A percentile compares a stretch with the other conserved stretches of the same genome.
These are phyloP conservation scores for Pythium volutum DNA, from an alignment of 352 stramenopile species.

Conservation along the genomic window DNA sequence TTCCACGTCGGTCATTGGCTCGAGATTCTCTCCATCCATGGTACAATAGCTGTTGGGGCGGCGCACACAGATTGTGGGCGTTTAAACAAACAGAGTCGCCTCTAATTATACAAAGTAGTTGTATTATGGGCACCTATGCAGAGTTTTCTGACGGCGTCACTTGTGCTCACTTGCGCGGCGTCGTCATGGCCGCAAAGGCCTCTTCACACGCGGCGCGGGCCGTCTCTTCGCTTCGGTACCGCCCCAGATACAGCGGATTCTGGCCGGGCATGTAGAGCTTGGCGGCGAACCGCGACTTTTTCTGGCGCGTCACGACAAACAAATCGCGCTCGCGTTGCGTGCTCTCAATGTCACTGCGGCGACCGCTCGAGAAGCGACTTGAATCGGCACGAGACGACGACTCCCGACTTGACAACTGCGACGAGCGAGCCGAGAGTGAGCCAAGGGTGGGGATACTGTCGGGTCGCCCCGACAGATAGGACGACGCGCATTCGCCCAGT, in stretches of 20 bases:
- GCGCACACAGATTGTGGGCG: too few species aligned
- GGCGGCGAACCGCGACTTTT: conserved; percentile 59
- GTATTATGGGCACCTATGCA: too few species aligned
- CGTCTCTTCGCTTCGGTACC: conserved; percentile 62
- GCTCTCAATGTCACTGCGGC: conserved; percentile 14
- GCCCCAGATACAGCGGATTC: conserved; percentile 65
- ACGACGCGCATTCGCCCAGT: conserved; percentile 26
- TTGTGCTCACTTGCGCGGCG: conserved; percentile 50
- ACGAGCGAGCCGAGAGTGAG: background rate
- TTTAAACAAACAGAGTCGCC: too few species aligned
- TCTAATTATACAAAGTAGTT: background rate
- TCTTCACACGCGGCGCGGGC: conserved; percentile 57
- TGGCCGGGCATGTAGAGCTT: conserved; percentile 56
- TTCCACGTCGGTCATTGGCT: background rate
- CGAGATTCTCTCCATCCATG: background rate
- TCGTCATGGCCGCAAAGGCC: conserved; percentile 51
- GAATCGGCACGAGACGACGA: conserved; percentile 1
- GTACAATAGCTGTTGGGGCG: too few species aligned
- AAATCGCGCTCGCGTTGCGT: conserved; percentile 25
- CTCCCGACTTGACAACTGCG: conserved; percentile 13
- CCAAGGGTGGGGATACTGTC: background rate
- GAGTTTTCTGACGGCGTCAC: background rate
- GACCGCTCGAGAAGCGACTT: conserved; percentile 15
- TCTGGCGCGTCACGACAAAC: conserved; percentile 57
- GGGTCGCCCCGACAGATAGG: conserved; percentile 20